Evolutionary conservation across 2,329 filamentous ascomycete species (phyloP), one percentile per base, ranked within the genome.

Genomic region (Diaporthe sp.): DNA sequence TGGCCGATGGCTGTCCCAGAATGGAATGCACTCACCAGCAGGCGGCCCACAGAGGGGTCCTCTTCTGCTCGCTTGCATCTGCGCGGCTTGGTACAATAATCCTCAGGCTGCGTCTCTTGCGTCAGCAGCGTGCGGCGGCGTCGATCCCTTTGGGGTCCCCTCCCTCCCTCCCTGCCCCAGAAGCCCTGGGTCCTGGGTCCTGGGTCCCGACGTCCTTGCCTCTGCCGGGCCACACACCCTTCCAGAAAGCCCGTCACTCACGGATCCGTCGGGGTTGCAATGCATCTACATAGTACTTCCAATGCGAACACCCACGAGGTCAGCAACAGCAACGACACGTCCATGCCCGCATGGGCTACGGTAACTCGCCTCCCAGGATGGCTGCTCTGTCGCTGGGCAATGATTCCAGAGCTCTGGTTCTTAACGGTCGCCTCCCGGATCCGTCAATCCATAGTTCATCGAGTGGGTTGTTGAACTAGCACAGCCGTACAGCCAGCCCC

Each of bases 241-340:
- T 44, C 46, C 55, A 49, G 37, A 58, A 65, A 44, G 19, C 37
- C 58, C 15, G 49, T 65, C 34, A 42, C 68, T 73, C 70, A 70
- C 68, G 74, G 68, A 73, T 73, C 70, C 42, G 68, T 72, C 74
- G 74, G 74, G 73, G 74, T 75, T 75, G 74, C 74, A 75, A 71
- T 53, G 74, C 74, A 72, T 75, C 68, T 57, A 67, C 72, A 58
- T 74, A 49, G 65, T 53, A 60, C 57, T 60, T 28, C 34, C 58
- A 57, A 55, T 73, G 60, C 74, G 74, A 73, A 65, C 74, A 15
- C 53, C 51, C 71, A 68, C 60, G 51, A 55, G 42, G 57, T 28
- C 71, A 55, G 58, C 46, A 34, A 22, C n/a, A 65, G 13, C 22
- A 31, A 28, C 44, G 46, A 62, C 28, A 42, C 25, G 17, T 17